Base-by-base conservation (phyloP, 768 basidiomycete species). In the Tylopilus subfusipes region DNA sequence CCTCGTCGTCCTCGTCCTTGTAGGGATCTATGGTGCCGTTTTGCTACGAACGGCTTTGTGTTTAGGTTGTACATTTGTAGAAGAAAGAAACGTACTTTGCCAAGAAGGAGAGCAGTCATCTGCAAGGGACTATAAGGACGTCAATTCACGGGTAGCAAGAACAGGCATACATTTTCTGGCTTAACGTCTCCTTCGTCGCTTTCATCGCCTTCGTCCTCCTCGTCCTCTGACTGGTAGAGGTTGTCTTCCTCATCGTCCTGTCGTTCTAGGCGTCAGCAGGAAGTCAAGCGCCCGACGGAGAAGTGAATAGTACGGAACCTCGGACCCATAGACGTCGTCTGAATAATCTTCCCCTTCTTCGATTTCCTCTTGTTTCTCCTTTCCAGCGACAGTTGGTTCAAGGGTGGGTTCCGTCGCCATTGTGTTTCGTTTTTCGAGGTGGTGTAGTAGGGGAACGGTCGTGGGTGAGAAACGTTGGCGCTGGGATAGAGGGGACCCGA, bases 341-440 rank as follows among this genome's bases (percentile, higher is more conserved):
- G n/a, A n/a, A n/a, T n/a, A n/a, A n/a, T n/a, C 66, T n/a, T 71
- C 70, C 13, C 48, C 68, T 2, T 61, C 63, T 7, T 59, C 61
- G 8, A 6, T 3, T 27, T 55, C 58, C 14, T 60, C 55, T 9
- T 31, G n/a, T 25, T 36, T 42, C 33, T 63, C 58, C 21, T 56
- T 42, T 1, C 3, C 14, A 0, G 7, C 0, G 36, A 45, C 11
- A 11, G 52, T 44, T 5, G 61, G 56, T 30, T 71, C 57, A 11
- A 42, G 21, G 1, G 54, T 18, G 24, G 66, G 59, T 50, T 68
- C 54, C 42, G 62, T 47, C 27, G 64, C 47, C 68, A 69, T 69
- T 36, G 19, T 57, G 3, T 11, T 19, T 56, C 14, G 40, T 39
- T 46, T 56, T 55, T 46, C 5, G 1, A n/a, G 27, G 27, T 47